Conservation (phyloP, 2,329 filamentous ascomycete genomes). For the Phaeosphaeriaceae sp. region DNA sequence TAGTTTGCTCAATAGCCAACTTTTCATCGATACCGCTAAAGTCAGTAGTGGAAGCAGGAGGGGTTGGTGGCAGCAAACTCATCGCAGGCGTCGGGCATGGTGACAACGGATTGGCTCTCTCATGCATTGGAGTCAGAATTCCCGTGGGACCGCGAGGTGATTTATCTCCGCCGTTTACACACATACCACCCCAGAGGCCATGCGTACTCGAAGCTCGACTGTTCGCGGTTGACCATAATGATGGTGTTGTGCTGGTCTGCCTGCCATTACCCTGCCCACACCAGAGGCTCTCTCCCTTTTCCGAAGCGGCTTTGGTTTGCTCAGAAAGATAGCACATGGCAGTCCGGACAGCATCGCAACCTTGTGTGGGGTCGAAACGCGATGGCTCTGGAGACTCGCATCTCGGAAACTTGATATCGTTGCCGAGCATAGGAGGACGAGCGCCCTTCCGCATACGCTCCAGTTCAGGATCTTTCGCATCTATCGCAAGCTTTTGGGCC, state of each 20-base stretch:
- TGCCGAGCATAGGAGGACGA: conserved; percentile 85
- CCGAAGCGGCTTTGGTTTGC: conserved; percentile 53
- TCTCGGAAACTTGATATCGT: conserved; percentile 78
- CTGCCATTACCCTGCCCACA: conserved; percentile 53
- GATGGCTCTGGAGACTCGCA: conserved; percentile 85
- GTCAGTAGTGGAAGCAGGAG: conserved; percentile 43
- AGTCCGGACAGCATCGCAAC: conserved; percentile 56
- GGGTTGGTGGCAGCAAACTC: conserved; percentile 44
- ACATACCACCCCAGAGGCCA: conserved; percentile 81
- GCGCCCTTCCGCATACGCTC: conserved; percentile 64
- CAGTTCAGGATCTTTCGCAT: conserved; percentile 51
- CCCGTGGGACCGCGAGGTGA: conserved; percentile 54
- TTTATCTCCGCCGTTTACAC: conserved; percentile 52
- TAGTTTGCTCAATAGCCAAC: conserved; percentile 53
- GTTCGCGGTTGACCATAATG: conserved; percentile 43
- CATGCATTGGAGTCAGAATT: conserved; percentile 56
- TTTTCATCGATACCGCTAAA: conserved; percentile 52
- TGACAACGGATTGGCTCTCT: conserved; percentile 51
- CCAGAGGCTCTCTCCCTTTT: conserved; percentile 64
- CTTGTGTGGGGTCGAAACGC: conserved; percentile 79
- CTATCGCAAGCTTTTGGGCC: conserved; percentile 33
- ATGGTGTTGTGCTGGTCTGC: conserved; percentile 38
- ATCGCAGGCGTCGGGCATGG: conserved; percentile 45
- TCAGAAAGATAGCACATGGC: conserved; percentile 59
- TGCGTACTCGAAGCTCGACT: conserved; percentile 60